Percentiles rank a stretch among this genome's conserved stretches.
Evolutionary conservation across 306 rosid species (phyloP).

Genomic region (Morella rubra): DNA sequence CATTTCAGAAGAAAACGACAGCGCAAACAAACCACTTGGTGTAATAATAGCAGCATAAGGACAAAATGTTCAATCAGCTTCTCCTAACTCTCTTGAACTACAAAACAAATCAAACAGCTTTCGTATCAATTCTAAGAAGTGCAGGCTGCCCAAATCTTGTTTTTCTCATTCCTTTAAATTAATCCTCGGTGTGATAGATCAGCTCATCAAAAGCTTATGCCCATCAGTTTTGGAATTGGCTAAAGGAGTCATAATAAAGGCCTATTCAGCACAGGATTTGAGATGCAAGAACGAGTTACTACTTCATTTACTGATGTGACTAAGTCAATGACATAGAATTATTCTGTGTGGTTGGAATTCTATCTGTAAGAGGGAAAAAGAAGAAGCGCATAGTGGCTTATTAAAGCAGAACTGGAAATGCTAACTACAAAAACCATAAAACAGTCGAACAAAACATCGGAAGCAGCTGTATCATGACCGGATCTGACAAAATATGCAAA

Average conservation of each 20-base stretch:
- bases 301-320: not conserved
- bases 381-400: not conserved
- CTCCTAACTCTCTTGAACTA: not conserved
- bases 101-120: not conserved
- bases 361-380: not conserved
- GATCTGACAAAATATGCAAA: conserved; percentile 34
- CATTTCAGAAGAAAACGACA: not conserved
- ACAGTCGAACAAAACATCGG: not conserved
- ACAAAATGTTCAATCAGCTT: not conserved
- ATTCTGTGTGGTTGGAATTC: not conserved
- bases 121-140: no score
- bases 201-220: no score
- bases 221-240: not conserved
- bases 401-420: not conserved
- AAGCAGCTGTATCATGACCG: conserved; percentile 23
- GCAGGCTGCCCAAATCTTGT: no score
- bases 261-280: not conserved
- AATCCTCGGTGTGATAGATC: no score
- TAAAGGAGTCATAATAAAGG: not conserved
- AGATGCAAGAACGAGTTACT: not conserved
- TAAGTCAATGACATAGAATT: not conserved
- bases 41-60: not conserved
- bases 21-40: not conserved
- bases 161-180: no score
- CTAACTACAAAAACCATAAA: not conserved